These are phyloP conservation scores for Hypoxylon sp. DNA, from an alignment of 2,329 filamentous ascomycete genomes.

Conservation along the genomic window DNA sequence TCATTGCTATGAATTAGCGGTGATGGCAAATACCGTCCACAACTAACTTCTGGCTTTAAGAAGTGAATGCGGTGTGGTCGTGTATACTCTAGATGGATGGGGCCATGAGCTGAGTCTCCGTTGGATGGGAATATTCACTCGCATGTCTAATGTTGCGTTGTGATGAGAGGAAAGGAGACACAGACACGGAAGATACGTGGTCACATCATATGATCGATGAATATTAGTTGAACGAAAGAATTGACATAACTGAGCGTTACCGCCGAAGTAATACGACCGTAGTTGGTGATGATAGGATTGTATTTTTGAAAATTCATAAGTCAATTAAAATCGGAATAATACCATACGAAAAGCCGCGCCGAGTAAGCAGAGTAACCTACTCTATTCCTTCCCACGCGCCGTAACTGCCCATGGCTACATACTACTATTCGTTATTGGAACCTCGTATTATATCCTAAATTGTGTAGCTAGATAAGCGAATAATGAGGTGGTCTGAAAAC, in stretches of 20 bases:
- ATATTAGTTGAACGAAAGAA: slow-evolving; percentile 39
- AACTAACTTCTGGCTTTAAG: slow-evolving; percentile 2
- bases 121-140: slow-evolving; percentile 24
- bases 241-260: slow-evolving; percentile 27
- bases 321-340: not conserved
- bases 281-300: slow-evolving; percentile 1
- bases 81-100: slow-evolving; percentile 18
- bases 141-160: slow-evolving; percentile 8
- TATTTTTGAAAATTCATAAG: not conserved
- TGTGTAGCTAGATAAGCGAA: not conserved
- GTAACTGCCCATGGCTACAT: not conserved
- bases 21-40: slow-evolving; percentile 1
- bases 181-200: slow-evolving; percentile 21
- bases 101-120: not conserved
- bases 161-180: slow-evolving; percentile 13
- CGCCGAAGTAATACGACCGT: not conserved
- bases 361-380: no score
- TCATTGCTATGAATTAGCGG: not conserved
- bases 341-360: not conserved
- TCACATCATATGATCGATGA: slow-evolving; percentile 33
- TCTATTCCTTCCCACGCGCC: not conserved
- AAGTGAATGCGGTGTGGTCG: slow-evolving; percentile 13
- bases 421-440: not conserved
- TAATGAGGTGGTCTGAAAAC: not conserved
- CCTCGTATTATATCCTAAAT: not conserved